A percentile compares a stretch with the other conserved stretches of the same genome.
These are phyloP conservation scores for Hyphodiscus sp. DNA, from an alignment of 2,329 filamentous ascomycete species.

Conservation along the genomic window DNA sequence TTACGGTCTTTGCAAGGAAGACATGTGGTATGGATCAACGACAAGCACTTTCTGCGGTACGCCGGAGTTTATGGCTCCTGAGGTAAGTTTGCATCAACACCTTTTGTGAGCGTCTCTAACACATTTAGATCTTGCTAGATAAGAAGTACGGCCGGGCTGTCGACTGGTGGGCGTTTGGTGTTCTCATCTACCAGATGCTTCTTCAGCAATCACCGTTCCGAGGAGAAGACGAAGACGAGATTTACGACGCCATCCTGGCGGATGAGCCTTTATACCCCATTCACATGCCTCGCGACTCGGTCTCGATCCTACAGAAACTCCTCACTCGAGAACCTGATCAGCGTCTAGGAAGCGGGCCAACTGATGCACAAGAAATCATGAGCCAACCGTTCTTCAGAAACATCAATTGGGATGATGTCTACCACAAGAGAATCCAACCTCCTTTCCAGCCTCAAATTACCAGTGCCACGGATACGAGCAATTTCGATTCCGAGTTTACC, in stretches of 20 bases:
- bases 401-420: slow-evolving; percentile 98
- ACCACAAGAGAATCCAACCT: slow-evolving; percentile 84
- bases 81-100: slow-evolving; percentile 49
- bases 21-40: slow-evolving; percentile 98
- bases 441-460: slow-evolving; percentile 89
- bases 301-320: slow-evolving; percentile 95
- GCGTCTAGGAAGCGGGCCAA: slow-evolving; percentile 87
- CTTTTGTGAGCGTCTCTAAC: slow-evolving; percentile 26
- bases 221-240: slow-evolving; percentile 97
- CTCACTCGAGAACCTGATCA: slow-evolving; percentile 92
- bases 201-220: slow-evolving; percentile 98
- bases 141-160: slow-evolving; percentile 98
- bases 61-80: slow-evolving; percentile 99
- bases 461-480: slow-evolving; percentile 95
- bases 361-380: slow-evolving; percentile 98
- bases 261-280: slow-evolving; percentile 98
- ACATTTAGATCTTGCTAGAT: slow-evolving; percentile 75
- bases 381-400: slow-evolving; percentile 97
- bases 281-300: slow-evolving; percentile 96
- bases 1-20: slow-evolving; percentile 98
- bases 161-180: slow-evolving; percentile 99
- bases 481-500: slow-evolving; percentile 98
- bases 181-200: slow-evolving; percentile 99
- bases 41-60: slow-evolving; percentile 98
- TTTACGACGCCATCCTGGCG: slow-evolving; percentile 96